Base-by-base conservation (phyloP, 2,329 filamentous ascomycete species). In the Fusarium sp. region DNA sequence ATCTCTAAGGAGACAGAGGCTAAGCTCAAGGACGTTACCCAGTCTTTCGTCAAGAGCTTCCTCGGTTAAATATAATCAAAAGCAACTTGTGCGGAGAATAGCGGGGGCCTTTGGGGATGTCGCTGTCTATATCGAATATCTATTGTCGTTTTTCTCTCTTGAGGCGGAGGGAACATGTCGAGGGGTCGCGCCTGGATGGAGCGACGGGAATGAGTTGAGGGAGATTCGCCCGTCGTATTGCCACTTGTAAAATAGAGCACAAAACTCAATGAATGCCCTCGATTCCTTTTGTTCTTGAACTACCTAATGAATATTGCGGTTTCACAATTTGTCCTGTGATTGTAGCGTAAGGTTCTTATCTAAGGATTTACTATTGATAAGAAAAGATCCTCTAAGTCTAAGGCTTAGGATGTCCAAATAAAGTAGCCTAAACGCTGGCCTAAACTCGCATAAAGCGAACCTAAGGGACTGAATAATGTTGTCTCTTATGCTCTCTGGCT, bases 11-110 rank as follows among this genome's bases (percentile, higher is more conserved):
- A 97, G 42, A 87, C 94, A 52, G 96, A 97, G 88, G 86, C 84
- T 74, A 92, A 89, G 87, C 86, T 97, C 80, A 93, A 90, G 88
- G 91, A 96, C 66, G 86, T 92, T 79, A 89, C 94, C 78, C 72
- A 78, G 77, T 87, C 80, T 83, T 98, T 98, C 90, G 97, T 93
- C 88, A 97, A 97, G 93, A 93, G 90, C 90, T 98, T 98, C 90
- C 78, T 85, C 71, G 82, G 82, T 80, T 89, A 88, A 88, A 79
- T 76, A 71, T 72, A 73, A 73, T 65, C 70, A 73, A 70, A 70
- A 72, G 70, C 75, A 76, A 72, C 71, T 73, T 72, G 68, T 72
- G 72, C 68, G 70, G 73, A 73, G 74, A 76, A 75, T 76, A 77
- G 75, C 77, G 64, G 74, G 75, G 73, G 70, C 73, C 72, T 73